A percentile compares a stretch with the other conserved stretches of the same genome.
Evolutionary conservation across 345 rosid genomes (phyloP).

Genomic region (Salix viminalis): DNA sequence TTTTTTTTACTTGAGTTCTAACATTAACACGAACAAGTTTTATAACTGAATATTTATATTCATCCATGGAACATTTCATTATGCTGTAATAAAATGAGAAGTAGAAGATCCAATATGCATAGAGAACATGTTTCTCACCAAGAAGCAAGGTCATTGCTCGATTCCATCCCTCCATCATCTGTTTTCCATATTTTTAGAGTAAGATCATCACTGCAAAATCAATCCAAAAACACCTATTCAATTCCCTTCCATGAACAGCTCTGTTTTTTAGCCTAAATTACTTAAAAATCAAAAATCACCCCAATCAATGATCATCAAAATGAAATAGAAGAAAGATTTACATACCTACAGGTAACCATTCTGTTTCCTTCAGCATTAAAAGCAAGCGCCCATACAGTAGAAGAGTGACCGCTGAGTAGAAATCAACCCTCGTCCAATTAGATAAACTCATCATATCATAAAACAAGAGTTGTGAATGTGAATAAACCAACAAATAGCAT

Average conservation of each 20-base stretch:
- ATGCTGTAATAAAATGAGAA: neutral
- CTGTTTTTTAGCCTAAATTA: neutral
- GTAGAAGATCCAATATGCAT: slow-evolving; percentile 8
- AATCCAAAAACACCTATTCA: slow-evolving; percentile 15
- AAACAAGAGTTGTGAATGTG: neutral
- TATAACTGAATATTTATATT: too few species aligned
- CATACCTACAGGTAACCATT: slow-evolving; percentile 92
- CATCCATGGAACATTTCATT: neutral
- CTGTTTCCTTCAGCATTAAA: slow-evolving; percentile 79
- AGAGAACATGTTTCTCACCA: slow-evolving; percentile 49
- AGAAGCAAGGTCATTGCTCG: slow-evolving; percentile 64
- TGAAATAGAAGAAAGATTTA: neutral
- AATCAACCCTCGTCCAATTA: neutral
- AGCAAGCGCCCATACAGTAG: slow-evolving; percentile 83
- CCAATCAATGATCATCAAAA: neutral
- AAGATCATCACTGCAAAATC: slow-evolving; percentile 84
- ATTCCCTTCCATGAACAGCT: neutral
- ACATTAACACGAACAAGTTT: too few species aligned
- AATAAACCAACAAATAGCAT: neutral
- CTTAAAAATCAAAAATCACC: neutral
- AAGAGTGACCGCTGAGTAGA: slow-evolving; percentile 74
- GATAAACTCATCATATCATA: neutral
- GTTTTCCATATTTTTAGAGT: slow-evolving; percentile 83
- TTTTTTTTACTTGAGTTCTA: too few species aligned
- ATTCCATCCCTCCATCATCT: slow-evolving; percentile 48